A percentile compares a stretch with the other conserved stretches of the same genome.
Conservation (phyloP, 345 rosid species). For the Erodium maritimum region DNA sequence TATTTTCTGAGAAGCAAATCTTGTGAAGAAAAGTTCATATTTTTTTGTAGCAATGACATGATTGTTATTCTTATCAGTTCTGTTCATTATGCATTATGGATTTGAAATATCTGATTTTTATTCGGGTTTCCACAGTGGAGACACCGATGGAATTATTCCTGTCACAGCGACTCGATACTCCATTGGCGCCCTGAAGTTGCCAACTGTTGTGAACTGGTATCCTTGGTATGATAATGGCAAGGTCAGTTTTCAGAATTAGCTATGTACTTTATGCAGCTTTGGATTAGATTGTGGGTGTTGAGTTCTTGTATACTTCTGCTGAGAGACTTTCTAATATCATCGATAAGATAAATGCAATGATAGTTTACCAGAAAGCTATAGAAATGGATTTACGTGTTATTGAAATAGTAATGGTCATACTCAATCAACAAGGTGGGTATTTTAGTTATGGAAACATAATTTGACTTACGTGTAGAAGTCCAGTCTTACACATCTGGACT, state of each 20-base stretch:
- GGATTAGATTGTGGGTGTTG: neutral
- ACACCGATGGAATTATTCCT: constrained; percentile 74
- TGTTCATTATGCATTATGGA: neutral
- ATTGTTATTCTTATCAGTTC: neutral
- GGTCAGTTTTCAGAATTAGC: constrained; percentile 18
- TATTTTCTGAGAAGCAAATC: no score
- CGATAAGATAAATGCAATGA: no score
- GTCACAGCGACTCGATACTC: constrained; percentile 85
- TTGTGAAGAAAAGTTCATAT: no score
- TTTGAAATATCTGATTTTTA: constrained; percentile 6
- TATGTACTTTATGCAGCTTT: neutral
- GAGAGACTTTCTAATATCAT: no score
- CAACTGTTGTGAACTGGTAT: constrained; percentile 60
- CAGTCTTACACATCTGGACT: no score
- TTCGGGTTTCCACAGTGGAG: constrained; percentile 54
- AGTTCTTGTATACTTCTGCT: no score
- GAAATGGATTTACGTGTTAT: no score
- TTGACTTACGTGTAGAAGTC: no score
- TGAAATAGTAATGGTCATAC: no score
- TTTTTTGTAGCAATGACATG: neutral
- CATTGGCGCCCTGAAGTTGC: constrained; percentile 60
- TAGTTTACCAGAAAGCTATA: no score
- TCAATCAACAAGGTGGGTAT: no score
- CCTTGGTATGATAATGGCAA: constrained; percentile 65
- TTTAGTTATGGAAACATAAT: no score